These are phyloP conservation scores for Phytophthora brassicae DNA, from an alignment of 352 stramenopile species.

Conservation along the genomic window DNA sequence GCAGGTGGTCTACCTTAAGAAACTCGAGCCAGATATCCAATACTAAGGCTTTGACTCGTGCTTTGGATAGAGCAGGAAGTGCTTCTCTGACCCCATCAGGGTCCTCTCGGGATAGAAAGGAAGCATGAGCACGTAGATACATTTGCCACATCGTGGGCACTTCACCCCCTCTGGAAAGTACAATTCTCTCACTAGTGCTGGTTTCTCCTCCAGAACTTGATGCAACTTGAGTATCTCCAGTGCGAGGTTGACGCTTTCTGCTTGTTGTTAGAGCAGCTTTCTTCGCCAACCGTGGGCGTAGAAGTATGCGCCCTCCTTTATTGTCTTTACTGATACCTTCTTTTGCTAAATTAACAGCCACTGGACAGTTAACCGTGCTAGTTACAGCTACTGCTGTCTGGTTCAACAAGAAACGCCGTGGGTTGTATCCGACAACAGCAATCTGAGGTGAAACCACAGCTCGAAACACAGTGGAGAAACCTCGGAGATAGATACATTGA, in stretches of 20 bases:
- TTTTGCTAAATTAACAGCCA: not conserved
- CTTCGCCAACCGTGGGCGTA: slow-evolving; percentile 20
- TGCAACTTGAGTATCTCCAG: slow-evolving; percentile 5
- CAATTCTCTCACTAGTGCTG: slow-evolving; percentile 15
- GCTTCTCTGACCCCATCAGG: slow-evolving; percentile 5
- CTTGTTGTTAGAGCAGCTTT: slow-evolving; percentile 5
- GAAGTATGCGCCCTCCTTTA: slow-evolving; percentile 17
- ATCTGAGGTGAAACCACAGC: slow-evolving; percentile 49
- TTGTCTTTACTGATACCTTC: slow-evolving; percentile 22
- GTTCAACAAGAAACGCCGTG: slow-evolving; percentile 29
- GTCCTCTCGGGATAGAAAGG: slow-evolving; percentile 23
- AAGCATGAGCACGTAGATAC: slow-evolving; percentile 31
- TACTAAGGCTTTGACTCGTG: slow-evolving; percentile 42
- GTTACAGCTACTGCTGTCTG: not conserved
- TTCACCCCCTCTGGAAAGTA: slow-evolving; percentile 23
- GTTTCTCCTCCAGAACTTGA: slow-evolving; percentile 6
- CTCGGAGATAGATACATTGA: slow-evolving; percentile 62
- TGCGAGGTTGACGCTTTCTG: slow-evolving; percentile 21
- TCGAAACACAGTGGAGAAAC: slow-evolving; percentile 45
- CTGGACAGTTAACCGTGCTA: not conserved
- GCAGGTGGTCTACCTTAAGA: slow-evolving; percentile 63
- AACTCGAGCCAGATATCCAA: slow-evolving; percentile 80
- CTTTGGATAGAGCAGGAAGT: slow-evolving; percentile 35
- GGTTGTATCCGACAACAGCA: slow-evolving; percentile 44
- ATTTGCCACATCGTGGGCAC: slow-evolving; percentile 43